Percentiles rank a stretch among this genome's conserved stretches.
phyloP scores from a whole-genome alignment of 139 green algal genomes.

The Chlamydomonas applanata region DNA sequence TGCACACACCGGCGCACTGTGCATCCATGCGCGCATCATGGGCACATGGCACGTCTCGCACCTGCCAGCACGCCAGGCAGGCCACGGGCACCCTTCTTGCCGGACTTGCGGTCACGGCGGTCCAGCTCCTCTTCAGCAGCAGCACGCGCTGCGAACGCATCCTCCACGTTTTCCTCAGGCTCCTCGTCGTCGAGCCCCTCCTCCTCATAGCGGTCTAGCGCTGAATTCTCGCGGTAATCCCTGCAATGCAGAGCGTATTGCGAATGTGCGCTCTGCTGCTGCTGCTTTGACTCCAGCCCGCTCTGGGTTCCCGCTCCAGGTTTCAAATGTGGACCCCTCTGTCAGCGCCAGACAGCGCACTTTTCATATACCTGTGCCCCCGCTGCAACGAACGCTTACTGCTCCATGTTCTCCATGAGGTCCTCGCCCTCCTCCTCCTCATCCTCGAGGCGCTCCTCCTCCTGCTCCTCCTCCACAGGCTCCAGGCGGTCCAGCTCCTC shows the following conservation, averaged over 20 bases:
- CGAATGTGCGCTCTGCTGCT: not conserved
- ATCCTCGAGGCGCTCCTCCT: conserved; percentile 17
- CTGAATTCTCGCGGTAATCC: conserved; percentile 87
- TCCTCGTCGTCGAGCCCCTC: conserved; percentile 81
- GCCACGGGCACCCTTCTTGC: conserved; percentile 33
- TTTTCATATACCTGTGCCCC: too few relatives aligned
- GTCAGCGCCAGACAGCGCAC: not conserved
- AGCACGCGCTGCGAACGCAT: conserved; percentile 28
- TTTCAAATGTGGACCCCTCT: not conserved
- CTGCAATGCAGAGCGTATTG: conserved; percentile 43
- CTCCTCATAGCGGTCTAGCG: conserved; percentile 88
- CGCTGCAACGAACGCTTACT: not conserved
- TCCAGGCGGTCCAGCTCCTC: conserved; percentile 14
- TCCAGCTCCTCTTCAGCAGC: conserved; percentile 80
- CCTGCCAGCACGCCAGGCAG: conserved; percentile 63
- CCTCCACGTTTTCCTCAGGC: conserved; percentile 62
- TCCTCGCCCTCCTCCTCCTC: conserved; percentile 87
- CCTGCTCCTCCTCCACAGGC: conserved; percentile 38
- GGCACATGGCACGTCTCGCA: not conserved
- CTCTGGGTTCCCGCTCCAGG: too few relatives aligned
- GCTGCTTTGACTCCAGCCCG: not conserved
- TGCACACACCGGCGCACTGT: not conserved
- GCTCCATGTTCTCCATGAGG: conserved; percentile 78
- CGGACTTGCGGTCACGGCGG: conserved; percentile 39
- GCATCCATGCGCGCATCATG: not conserved